Conservation (phyloP, 495 filamentous ascomycete species). For the Penicillium herquei region DNA sequence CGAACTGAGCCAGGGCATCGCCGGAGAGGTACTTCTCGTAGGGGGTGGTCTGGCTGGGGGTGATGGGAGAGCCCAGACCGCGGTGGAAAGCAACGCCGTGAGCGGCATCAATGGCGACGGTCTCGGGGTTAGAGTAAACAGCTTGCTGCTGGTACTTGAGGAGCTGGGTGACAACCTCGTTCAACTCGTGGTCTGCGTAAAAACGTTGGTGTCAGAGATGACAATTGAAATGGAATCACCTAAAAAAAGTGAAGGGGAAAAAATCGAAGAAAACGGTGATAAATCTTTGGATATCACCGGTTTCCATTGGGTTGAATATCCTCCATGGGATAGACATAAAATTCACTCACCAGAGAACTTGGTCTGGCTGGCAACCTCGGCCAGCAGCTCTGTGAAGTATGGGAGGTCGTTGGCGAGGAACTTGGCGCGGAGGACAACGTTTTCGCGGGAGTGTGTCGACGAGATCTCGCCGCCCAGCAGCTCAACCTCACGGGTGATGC, state of each 20-base stretch:
- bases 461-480: constrained; percentile 84
- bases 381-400: constrained; percentile 95
- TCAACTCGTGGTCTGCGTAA: constrained; percentile 73
- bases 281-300: no score
- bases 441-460: constrained; percentile 87
- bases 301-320: not conserved
- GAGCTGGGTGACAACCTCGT: constrained; percentile 75
- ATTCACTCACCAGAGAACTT: constrained; percentile 71
- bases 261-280: no score
- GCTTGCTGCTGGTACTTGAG: constrained; percentile 71
- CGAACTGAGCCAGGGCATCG: constrained; percentile 67
- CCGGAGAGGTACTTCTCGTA: constrained; percentile 75
- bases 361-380: constrained; percentile 83
- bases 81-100: constrained; percentile 92
- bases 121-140: constrained; percentile 61
- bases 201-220: constrained; percentile 11
- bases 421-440: constrained; percentile 84
- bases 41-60: constrained; percentile 66
- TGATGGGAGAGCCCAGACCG: constrained; percentile 76
- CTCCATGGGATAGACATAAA: not conserved
- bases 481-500: constrained; percentile 92
- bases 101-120: constrained; percentile 77
- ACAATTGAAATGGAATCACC: no score
- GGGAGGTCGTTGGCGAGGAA: constrained; percentile 94
- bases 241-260: no score